Percentiles rank a stretch among this genome's conserved stretches.
phyloP scores from a whole-genome alignment of 441 rosid genomes.

The Geranium incanum region DNA sequence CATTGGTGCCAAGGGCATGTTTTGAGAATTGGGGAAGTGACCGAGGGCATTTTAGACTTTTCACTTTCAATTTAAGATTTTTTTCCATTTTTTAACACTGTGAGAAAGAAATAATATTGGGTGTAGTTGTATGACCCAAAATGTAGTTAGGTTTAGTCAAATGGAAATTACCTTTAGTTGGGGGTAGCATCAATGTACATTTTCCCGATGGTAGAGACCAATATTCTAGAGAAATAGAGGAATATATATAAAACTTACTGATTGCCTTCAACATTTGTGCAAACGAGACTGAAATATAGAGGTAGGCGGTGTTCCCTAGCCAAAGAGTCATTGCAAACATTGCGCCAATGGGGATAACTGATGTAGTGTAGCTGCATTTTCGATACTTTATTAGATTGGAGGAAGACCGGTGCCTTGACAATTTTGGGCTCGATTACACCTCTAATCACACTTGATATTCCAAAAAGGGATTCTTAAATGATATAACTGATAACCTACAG shows the following conservation, averaged over 20 bases:
- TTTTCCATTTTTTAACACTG: no score
- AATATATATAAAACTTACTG: slow-evolving; percentile 43
- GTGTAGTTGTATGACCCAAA: no score
- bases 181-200: background rate
- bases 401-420: slow-evolving; percentile 4
- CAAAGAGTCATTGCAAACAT: slow-evolving; percentile 96
- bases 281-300: slow-evolving; percentile 87
- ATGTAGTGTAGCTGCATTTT: slow-evolving; percentile 60
- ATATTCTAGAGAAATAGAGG: background rate
- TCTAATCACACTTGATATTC: background rate
- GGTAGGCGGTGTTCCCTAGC: slow-evolving; percentile 95
- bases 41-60: no score
- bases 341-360: slow-evolving; percentile 91
- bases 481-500: background rate
- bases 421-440: no score
- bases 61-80: no score
- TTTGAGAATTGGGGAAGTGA: no score
- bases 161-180: no score
- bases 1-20: no score
- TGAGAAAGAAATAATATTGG: no score
- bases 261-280: slow-evolving; percentile 96
- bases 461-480: background rate
- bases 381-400: slow-evolving; percentile 22
- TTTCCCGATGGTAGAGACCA: background rate
- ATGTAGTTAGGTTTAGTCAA: no score